Percentiles rank a stretch among this genome's conserved stretches.
These are phyloP conservation scores for Diaporthe aspalathi DNA, from an alignment of 2,329 filamentous ascomycete genomes.

Conservation along the genomic window DNA sequence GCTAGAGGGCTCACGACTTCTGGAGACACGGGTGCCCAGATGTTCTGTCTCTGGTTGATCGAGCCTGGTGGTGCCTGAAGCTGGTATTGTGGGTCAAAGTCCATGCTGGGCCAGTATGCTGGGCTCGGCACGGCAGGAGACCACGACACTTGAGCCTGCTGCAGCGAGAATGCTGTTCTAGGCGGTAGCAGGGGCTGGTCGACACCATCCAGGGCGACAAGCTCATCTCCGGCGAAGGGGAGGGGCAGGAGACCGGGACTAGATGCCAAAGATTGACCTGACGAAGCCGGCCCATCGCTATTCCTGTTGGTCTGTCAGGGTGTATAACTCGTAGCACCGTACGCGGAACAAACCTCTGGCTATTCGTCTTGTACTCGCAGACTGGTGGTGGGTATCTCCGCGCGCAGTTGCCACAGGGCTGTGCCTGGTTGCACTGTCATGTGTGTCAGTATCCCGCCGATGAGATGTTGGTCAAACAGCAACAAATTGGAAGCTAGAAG, in stretches of 20 bases:
- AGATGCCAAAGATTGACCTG: background rate
- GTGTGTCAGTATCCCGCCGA: slow-evolving; percentile 20
- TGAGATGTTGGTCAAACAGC: too few species aligned
- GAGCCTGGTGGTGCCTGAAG: background rate
- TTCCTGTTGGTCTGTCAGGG: slow-evolving; percentile 9
- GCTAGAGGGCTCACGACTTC: background rate
- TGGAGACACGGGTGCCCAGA: slow-evolving; percentile 6
- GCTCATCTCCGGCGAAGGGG: slow-evolving; percentile 31
- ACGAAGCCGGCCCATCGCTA: slow-evolving; percentile 11
- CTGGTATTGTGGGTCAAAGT: slow-evolving; percentile 1
- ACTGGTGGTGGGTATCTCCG: slow-evolving; percentile 63
- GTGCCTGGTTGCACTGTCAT: slow-evolving; percentile 63
- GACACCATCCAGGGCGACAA: slow-evolving; percentile 38
- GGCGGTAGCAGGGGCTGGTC: slow-evolving; percentile 39
- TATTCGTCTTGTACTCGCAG: slow-evolving; percentile 57
- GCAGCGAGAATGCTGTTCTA: background rate
- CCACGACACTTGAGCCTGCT: slow-evolving; percentile 1
- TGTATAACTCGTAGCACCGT: background rate
- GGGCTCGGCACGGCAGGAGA: background rate
- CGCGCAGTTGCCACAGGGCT: slow-evolving; percentile 65
- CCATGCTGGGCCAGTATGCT: background rate
- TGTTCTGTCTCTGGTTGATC: slow-evolving; percentile 1
- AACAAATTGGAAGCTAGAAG: background rate
- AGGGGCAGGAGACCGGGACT: slow-evolving; percentile 37
- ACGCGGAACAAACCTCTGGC: slow-evolving; percentile 42